Evolutionary conservation across 169 alveolate genomes (phyloP).

Genomic region (Eimeria nieschulzi): DNA sequence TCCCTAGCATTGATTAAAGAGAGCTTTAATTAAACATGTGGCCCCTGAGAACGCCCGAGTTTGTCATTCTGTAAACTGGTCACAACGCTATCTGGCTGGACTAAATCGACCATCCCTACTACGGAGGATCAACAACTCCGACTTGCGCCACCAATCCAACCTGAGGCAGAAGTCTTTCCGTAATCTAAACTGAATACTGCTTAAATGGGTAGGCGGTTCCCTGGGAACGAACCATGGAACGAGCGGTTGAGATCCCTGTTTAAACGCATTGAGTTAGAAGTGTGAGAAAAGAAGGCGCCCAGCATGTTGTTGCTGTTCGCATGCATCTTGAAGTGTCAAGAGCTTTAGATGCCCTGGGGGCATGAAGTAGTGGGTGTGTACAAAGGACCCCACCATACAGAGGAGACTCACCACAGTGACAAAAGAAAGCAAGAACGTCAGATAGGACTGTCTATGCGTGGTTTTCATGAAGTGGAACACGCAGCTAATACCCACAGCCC

Average conservation of each 20-base stretch:
- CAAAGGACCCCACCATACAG: constrained; percentile 64
- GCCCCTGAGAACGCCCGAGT: too few relatives aligned
- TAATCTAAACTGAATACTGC: too few relatives aligned
- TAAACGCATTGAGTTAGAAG: background rate
- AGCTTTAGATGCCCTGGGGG: background rate
- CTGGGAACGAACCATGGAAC: too few relatives aligned
- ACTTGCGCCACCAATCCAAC: too few relatives aligned
- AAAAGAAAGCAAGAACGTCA: constrained; percentile 66
- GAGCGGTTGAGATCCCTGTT: background rate
- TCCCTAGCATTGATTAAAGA: too few relatives aligned
- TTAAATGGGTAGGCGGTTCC: too few relatives aligned
- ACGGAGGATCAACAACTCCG: too few relatives aligned
- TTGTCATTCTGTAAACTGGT: too few relatives aligned
- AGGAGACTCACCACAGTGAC: constrained; percentile 36
- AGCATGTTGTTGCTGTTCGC: constrained; percentile 19
- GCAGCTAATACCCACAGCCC: constrained; percentile 63
- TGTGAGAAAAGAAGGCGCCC: constrained; percentile 49
- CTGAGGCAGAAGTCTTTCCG: too few relatives aligned
- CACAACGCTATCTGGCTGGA: too few relatives aligned
- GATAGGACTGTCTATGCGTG: constrained; percentile 54
- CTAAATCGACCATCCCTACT: too few relatives aligned
- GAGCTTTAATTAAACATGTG: too few relatives aligned
- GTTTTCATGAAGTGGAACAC: constrained; percentile 29
- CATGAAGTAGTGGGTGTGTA: constrained; percentile 13
- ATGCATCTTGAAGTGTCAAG: constrained; percentile 56